Evolutionary conservation across 306 rosid species (phyloP), one percentile per base, ranked within the genome.

Genomic region (Lagenaria siceraria): DNA sequence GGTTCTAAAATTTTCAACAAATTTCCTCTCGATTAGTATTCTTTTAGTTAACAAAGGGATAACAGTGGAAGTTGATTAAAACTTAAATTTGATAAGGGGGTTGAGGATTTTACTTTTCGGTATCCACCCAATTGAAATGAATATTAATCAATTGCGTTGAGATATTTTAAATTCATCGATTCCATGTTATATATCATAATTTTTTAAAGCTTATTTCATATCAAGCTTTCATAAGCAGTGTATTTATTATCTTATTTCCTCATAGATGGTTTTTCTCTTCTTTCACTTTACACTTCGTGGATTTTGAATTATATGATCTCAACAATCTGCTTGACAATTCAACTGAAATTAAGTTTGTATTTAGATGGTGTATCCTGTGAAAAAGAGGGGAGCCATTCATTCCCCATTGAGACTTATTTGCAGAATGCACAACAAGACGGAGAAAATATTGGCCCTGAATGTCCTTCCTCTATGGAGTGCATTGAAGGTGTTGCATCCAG

Each of bases 401-500:
- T 84, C 82, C 80, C 54, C 18, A 58, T 81, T 73, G 90, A 84
- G 79, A 85, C 86, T 78, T 85, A 81, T 78, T 71, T 86, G 86
- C 87, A 66, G 77, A 89, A 82, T 82, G 95, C 86, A 53, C 81
- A 82, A 75, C 85, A 53, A 31, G 87, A 80, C 13, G 82, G 78
- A 71, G 93, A 84, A 70, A 84, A 75, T 55, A 72, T 60, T 79
- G 89, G 81, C 82, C 84, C 84, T 82, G 85, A 89, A 80, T 81
- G 53, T 88, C 89, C 86, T 74, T 85, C 82, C 73, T 51, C 86
- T 54, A 27, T 29, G 14, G 93, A 91, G 19, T 81, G 87, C 79
- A 82, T 79, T 74, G 97, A 93, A 82, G 91, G 79, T 72, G 97
- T 83, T 74, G 93, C 82, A 55, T 94, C 97, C 74, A 90, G 96